Conservation (phyloP, 106 monocot genomes). For the Amphibolis antarctica region DNA sequence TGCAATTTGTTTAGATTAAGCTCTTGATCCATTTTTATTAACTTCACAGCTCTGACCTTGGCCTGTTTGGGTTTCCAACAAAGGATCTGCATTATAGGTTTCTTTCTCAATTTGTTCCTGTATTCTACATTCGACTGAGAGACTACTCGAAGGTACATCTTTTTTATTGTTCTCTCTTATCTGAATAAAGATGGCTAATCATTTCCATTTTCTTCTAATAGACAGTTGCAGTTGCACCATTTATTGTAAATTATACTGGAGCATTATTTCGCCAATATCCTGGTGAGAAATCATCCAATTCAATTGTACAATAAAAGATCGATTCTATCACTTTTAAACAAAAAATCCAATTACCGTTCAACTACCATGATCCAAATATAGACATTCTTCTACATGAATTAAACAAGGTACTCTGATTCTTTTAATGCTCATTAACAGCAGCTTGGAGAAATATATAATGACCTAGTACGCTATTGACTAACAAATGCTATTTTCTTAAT, state of each 20-base stretch:
- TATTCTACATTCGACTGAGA: conserved; percentile 83
- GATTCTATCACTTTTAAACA: neutral
- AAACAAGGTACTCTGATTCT: too few species aligned
- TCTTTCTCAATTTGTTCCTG: conserved; percentile 88
- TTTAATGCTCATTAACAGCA: too few species aligned
- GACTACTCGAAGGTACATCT: conserved; percentile 88
- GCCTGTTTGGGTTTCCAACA: conserved; percentile 78
- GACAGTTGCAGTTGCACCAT: conserved; percentile 93
- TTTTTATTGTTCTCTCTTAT: neutral
- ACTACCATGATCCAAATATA: too few species aligned
- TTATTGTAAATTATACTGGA: conserved; percentile 80
- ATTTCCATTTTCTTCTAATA: conserved; percentile 32
- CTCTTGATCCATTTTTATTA: conserved; percentile 1
- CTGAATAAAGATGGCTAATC: conserved; percentile 1
- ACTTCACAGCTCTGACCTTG: conserved; percentile 79
- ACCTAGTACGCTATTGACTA: too few species aligned
- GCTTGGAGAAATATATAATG: too few species aligned
- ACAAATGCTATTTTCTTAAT: too few species aligned
- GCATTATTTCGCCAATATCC: conserved; percentile 94
- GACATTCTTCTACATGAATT: too few species aligned
- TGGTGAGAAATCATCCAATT: conserved; percentile 34
- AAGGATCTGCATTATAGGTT: conserved; percentile 99
- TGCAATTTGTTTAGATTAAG: neutral
- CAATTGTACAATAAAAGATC: neutral
- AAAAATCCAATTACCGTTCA: too few species aligned